Conservation (phyloP, 2,329 filamentous ascomycete species). For the Proliferodiscus dingleyae region DNA sequence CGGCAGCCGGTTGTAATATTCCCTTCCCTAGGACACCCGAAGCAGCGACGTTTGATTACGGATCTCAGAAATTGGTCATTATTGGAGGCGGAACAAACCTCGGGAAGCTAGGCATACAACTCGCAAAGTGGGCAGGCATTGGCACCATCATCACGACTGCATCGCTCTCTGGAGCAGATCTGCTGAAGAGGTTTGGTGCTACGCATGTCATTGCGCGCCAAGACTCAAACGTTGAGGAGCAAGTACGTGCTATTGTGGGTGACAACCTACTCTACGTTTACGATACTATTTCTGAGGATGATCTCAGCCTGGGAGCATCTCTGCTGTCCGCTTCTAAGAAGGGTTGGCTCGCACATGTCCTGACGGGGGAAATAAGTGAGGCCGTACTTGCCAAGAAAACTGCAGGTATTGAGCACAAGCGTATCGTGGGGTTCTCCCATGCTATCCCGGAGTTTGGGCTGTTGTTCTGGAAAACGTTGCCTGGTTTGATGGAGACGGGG, state of each 20-base stretch:
- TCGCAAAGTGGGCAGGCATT: constrained; percentile 34
- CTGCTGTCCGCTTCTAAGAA: constrained; percentile 34
- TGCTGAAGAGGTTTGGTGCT: constrained; percentile 34
- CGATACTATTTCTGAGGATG: constrained; percentile 31
- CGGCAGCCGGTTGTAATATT: constrained; percentile 23
- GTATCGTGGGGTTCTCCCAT: background rate
- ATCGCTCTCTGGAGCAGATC: constrained; percentile 20
- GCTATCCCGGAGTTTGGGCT: background rate
- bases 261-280: constrained; percentile 37
- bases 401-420: background rate
- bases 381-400: background rate
- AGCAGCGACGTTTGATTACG: constrained; percentile 25
- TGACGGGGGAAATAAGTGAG: constrained; percentile 26
- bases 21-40: constrained; percentile 26
- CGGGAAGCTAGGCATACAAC: constrained; percentile 32
- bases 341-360: constrained; percentile 31
- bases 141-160: constrained; percentile 36
- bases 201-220: constrained; percentile 40
- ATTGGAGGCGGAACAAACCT: constrained; percentile 34
- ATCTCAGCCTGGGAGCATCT: constrained; percentile 30
- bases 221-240: constrained; percentile 25
- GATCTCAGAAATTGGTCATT: constrained; percentile 26
- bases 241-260: constrained; percentile 34
- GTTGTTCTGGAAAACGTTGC: background rate
- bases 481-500: background rate